Base-by-base conservation (phyloP, 495 filamentous ascomycete species). In the Hypoxylon lenormandii region DNA sequence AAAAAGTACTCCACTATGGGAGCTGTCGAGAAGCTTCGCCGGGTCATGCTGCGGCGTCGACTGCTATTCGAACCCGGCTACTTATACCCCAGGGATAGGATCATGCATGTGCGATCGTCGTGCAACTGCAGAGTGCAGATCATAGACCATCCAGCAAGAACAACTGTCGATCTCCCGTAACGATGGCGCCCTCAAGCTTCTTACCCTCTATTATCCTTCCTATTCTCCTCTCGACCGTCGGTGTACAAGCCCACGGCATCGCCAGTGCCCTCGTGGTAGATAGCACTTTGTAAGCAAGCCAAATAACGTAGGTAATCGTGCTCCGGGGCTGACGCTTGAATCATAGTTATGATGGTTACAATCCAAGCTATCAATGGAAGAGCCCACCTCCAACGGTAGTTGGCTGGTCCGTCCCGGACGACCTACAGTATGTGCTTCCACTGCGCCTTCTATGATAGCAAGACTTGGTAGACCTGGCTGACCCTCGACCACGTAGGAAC, bases 301-400 rank as follows among this genome's bases (percentile, higher is more conserved):
- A 15, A 5, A 48, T 16, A 26, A 47, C 2, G 2, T 10, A 45
- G 37, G 16, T 22, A 4, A 7, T 6, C 13, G 6, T 30, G 22
- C 5, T 10, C 10, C 5, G 33, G 23, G 12, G 15, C 59, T 69
- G 30, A 64, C 33, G 13, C 26, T 26, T 26, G 18, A 11, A 30
- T 8, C 5, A 45, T 49, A 77, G 75, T 45, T 77, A 72, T 26
- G 54, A 72, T 59, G 72, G 72, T n/a, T 77, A 75, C 26, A 73
- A 75, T 37, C 72, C 72, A 15, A 73, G 60, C 16, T 75, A 73
- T 28, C 75, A 77, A 19, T 77, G 69, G 51, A 62, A 69, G 30
- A 67, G 26, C 11, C 75, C 72, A 4, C 72, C 62, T 15, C 72
- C 74, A 0, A 67, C 61, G 4, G 72, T 77, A 18, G 70, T 74